Evolutionary conservation across 768 basidiomycete species (phyloP).

Genomic region (Boletus bicolor): DNA sequence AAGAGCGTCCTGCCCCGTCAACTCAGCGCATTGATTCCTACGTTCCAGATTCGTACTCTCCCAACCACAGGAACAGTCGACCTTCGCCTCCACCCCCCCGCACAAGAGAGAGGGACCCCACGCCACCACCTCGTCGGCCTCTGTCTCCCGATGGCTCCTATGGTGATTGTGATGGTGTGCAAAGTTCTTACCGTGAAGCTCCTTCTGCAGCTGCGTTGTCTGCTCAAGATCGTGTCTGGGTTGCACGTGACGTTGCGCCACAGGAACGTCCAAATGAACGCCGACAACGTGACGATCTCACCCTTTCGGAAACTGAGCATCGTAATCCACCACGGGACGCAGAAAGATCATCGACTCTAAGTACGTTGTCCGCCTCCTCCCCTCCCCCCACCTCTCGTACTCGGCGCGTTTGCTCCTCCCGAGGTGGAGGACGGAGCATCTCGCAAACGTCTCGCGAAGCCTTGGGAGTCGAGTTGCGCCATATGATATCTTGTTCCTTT

Average conservation of each 20-base stretch:
- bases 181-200: slow-evolving; percentile 20
- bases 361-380: slow-evolving; percentile 48
- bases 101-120: slow-evolving; percentile 23
- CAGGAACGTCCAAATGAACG: slow-evolving; percentile 22
- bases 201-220: slow-evolving; percentile 14
- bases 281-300: slow-evolving; percentile 26
- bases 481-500: slow-evolving; percentile 30
- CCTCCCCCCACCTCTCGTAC: slow-evolving; percentile 35
- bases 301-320: slow-evolving; percentile 15
- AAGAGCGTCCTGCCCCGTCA: slow-evolving; percentile 23
- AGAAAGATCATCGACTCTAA: slow-evolving; percentile 37
- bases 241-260: slow-evolving; percentile 11
- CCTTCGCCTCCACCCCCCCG: slow-evolving; percentile 24
- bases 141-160: slow-evolving; percentile 19
- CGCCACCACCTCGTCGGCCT: slow-evolving; percentile 21
- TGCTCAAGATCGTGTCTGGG: slow-evolving; percentile 27
- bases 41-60: slow-evolving; percentile 28
- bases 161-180: slow-evolving; percentile 23
- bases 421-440: slow-evolving; percentile 33
- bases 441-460: slow-evolving; percentile 41
- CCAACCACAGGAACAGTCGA: slow-evolving; percentile 21
- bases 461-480: slow-evolving; percentile 43
- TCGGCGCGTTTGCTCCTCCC: slow-evolving; percentile 39
- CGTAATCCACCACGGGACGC: slow-evolving; percentile 28
- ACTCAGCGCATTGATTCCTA: slow-evolving; percentile 27